These are phyloP conservation scores for Dunaliella sp. DNA, from an alignment of 139 green algal species.

Conservation along the genomic window DNA sequence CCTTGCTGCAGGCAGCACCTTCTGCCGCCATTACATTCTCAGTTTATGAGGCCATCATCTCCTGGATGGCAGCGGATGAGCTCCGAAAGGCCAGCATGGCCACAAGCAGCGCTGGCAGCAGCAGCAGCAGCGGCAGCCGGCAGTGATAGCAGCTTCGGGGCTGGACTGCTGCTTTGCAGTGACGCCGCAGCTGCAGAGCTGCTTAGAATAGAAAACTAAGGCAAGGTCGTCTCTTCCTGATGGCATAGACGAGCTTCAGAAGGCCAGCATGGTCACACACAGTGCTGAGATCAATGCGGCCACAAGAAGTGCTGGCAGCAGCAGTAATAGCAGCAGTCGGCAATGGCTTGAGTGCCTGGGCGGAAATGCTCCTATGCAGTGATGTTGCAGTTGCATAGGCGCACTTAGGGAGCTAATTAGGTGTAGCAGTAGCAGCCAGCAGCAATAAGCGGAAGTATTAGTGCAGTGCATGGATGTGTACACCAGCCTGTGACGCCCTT, in stretches of 20 bases:
- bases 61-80: not conserved
- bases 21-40: slow-evolving; percentile 89
- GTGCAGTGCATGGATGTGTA: too few species aligned
- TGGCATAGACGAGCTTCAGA: not conserved
- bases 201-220: not conserved
- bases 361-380: too few species aligned
- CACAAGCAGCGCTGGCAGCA: not conserved
- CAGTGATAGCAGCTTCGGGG: too few species aligned
- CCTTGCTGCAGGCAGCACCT: slow-evolving; percentile 78
- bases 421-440: too few species aligned
- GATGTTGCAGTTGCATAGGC: too few species aligned
- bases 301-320: not conserved
- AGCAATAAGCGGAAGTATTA: too few species aligned
- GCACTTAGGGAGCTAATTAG: too few species aligned
- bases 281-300: not conserved
- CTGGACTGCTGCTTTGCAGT: too few species aligned
- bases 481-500: too few species aligned
- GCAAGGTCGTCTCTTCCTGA: not conserved
- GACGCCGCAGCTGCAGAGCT: too few species aligned
- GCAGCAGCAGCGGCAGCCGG: too few species aligned
- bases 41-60: slow-evolving; percentile 50
- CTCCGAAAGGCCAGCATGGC: not conserved
- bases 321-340: not conserved
- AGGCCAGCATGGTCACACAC: not conserved
- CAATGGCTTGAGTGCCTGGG: too few species aligned